Percentiles rank a stretch among this genome's conserved stretches.
phyloP scores from a whole-genome alignment of 2,329 filamentous ascomycete species.

The Macrophomina pseudophaseolina region DNA sequence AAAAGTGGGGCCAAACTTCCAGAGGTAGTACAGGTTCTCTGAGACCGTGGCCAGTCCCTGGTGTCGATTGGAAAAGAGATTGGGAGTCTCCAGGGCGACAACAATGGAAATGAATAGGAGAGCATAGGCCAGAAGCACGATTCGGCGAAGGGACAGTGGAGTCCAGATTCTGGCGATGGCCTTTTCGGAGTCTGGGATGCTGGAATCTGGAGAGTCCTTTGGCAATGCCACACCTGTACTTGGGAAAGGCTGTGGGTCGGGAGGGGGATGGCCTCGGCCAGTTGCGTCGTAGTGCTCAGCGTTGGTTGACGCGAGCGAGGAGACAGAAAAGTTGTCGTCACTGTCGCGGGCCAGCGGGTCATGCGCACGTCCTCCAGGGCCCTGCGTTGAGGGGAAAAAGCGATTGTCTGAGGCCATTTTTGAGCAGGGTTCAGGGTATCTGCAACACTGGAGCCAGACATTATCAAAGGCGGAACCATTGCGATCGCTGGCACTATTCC shows the following conservation, averaged over 20 bases:
- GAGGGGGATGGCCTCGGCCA: no score
- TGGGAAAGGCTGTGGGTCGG: no score
- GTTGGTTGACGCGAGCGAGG: no score
- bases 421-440: neutral
- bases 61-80: neutral
- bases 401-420: neutral
- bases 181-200: neutral
- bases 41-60: neutral
- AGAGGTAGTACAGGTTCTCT: neutral
- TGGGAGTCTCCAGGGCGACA: neutral
- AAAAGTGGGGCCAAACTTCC: slow-evolving; percentile 2
- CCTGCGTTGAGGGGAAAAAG: neutral
- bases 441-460: neutral
- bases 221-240: neutral
- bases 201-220: neutral
- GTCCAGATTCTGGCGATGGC: neutral
- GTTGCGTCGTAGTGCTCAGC: no score
- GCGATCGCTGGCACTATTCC: neutral
- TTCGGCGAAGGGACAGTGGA: neutral
- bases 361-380: neutral
- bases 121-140: neutral
- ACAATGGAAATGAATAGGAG: neutral
- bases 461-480: neutral
- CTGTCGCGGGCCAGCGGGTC: neutral
- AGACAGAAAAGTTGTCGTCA: no score